Conservation (phyloP, 345 rosid genomes). For the Tarenaya hassleriana region DNA sequence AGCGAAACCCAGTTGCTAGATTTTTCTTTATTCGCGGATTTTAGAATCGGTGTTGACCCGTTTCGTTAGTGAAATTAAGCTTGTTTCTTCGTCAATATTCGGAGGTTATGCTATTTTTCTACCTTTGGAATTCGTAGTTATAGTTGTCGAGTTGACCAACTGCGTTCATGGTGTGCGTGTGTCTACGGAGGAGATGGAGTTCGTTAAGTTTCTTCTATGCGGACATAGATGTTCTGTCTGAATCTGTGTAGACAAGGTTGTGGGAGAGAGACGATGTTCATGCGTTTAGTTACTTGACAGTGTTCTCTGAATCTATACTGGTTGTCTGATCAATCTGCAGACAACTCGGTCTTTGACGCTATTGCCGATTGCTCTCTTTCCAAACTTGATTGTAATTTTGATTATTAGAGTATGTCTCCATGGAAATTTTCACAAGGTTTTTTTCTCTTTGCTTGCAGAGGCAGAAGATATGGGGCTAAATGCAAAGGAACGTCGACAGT, state of each 20-base stretch:
- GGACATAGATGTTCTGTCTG: not conserved
- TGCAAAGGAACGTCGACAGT: slow-evolving; percentile 28
- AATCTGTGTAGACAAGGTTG: not conserved
- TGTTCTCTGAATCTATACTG: too few relatives aligned
- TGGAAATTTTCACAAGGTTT: not conserved
- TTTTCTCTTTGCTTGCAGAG: slow-evolving; percentile 21
- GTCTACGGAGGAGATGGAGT: not conserved
- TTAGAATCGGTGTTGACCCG: slow-evolving; percentile 1
- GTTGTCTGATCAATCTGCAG: too few relatives aligned
- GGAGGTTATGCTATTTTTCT: too few relatives aligned
- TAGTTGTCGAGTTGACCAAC: slow-evolving; percentile 25
- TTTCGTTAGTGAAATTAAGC: not conserved
- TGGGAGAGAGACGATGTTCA: not conserved
- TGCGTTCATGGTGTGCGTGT: not conserved
- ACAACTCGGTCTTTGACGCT: too few relatives aligned
- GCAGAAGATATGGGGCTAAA: slow-evolving; percentile 44
- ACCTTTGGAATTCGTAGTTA: not conserved
- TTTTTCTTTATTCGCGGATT: not conserved
- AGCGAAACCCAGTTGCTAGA: not conserved
- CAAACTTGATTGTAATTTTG: too few relatives aligned
- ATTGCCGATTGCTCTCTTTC: too few relatives aligned
- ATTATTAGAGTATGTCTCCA: not conserved
- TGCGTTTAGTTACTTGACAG: too few relatives aligned
- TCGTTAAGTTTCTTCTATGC: too few relatives aligned
- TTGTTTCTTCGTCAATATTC: too few relatives aligned